Conservation (phyloP, 768 basidiomycete species). For the Lactarius psammicola region DNA sequence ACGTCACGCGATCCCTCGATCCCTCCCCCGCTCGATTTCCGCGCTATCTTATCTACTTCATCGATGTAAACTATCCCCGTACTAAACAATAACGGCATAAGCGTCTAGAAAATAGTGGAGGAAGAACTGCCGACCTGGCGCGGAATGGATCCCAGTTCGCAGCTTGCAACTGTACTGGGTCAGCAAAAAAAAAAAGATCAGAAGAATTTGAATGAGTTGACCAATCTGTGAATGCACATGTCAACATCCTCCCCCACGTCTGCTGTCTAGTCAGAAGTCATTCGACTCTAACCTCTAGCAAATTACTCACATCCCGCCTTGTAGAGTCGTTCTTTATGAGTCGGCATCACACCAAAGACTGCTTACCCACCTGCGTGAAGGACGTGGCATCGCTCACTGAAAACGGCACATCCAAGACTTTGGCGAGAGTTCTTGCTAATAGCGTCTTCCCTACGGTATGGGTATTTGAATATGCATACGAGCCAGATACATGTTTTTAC, state of each 20-base stretch:
- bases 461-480: constrained; percentile 12
- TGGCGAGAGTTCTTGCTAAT: constrained; percentile 87
- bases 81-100: constrained; percentile 40
- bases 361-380: constrained; percentile 72
- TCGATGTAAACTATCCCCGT: constrained; percentile 96
- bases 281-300: neutral
- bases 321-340: constrained; percentile 1
- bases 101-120: constrained; percentile 10
- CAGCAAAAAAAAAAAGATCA: neutral
- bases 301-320: constrained; percentile 68
- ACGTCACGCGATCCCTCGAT: constrained; percentile 81
- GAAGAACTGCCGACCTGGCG: constrained; percentile 57
- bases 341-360: neutral
- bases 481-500: constrained; percentile 39
- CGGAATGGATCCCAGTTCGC: constrained; percentile 85
- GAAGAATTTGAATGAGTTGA: constrained; percentile 37
- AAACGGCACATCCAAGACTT: constrained; percentile 90
- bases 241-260: constrained; percentile 98
- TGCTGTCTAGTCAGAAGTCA: constrained; percentile 33
- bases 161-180: constrained; percentile 65
- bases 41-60: constrained; percentile 91
- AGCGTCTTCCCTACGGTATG: constrained; percentile 73
- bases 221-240: constrained; percentile 82
- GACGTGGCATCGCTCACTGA: constrained; percentile 92
- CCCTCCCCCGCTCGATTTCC: constrained; percentile 51